Evolutionary conservation across 202 grass and related monocot genomes (phyloP).

Genomic region (Hordeum pubiflorum): DNA sequence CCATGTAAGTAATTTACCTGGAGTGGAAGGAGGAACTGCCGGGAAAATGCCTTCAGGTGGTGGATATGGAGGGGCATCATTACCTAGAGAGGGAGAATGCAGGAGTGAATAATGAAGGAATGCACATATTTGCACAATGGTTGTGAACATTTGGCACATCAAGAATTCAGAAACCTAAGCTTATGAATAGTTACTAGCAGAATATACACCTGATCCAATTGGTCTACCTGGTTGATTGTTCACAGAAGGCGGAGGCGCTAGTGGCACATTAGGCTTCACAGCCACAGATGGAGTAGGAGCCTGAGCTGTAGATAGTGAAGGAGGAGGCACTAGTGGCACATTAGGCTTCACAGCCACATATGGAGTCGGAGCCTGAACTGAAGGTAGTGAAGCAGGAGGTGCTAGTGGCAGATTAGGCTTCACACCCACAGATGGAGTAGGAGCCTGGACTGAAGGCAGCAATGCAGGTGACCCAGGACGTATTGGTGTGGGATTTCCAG

Average conservation of each 20-base stretch:
- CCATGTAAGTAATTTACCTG: constrained; percentile 34
- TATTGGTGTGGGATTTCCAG: constrained; percentile 19
- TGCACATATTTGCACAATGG: constrained; percentile 7
- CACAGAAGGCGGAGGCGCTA: constrained; percentile 27
- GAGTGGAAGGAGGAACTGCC: constrained; percentile 37
- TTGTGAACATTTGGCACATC: not conserved
- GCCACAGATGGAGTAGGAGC: constrained; percentile 40
- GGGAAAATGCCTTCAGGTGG: constrained; percentile 51
- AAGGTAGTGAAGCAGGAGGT: constrained; percentile 21
- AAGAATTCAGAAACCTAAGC: constrained; percentile 1
- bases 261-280: constrained; percentile 29
- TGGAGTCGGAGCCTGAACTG: constrained; percentile 38
- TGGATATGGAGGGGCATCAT: constrained; percentile 27
- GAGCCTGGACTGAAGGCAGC: constrained; percentile 42
- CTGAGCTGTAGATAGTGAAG: constrained; percentile 24
- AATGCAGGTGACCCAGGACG: constrained; percentile 46
- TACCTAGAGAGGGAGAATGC: constrained; percentile 23
- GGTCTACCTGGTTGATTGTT: constrained; percentile 42
- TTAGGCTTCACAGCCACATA: constrained; percentile 24
- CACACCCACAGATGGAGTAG: constrained; percentile 25
- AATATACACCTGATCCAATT: constrained; percentile 51
- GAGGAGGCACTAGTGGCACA: constrained; percentile 22
- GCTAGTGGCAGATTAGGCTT: constrained; percentile 32
- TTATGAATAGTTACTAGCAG: not conserved
- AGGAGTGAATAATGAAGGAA: constrained; percentile 20